Percentiles rank a stretch among this genome's conserved stretches.
Evolutionary conservation across 495 filamentous ascomycete genomes (phyloP).

Genomic region (Hypoxylon fragiforme): DNA sequence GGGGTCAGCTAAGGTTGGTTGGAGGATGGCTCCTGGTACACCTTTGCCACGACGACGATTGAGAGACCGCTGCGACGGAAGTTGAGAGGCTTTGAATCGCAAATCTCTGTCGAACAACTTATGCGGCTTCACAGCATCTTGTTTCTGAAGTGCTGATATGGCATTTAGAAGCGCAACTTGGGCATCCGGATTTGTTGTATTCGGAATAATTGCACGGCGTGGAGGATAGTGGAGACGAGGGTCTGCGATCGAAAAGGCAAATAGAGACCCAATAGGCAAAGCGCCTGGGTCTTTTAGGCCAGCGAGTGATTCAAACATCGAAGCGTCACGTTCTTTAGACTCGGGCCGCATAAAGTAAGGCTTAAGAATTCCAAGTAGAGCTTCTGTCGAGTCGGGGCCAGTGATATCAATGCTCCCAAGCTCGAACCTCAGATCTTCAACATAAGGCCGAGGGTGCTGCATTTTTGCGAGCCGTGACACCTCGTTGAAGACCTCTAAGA

Average conservation of each 20-base stretch:
- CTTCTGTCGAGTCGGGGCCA: slow-evolving; percentile 82
- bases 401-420: slow-evolving; percentile 91
- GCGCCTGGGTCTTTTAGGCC: slow-evolving; percentile 74
- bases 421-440: slow-evolving; percentile 93
- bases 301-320: slow-evolving; percentile 64
- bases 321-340: slow-evolving; percentile 49
- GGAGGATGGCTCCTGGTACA: slow-evolving; percentile 64
- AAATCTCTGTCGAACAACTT: slow-evolving; percentile 69
- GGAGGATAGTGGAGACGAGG: slow-evolving; percentile 80
- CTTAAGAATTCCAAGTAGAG: slow-evolving; percentile 70
- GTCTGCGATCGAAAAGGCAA: slow-evolving; percentile 75
- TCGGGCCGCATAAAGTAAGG: slow-evolving; percentile 47
- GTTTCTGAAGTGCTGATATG: slow-evolving; percentile 72
- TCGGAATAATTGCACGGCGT: slow-evolving; percentile 43
- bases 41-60: slow-evolving; percentile 78
- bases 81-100: slow-evolving; percentile 59
- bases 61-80: slow-evolving; percentile 83
- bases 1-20: slow-evolving; percentile 68
- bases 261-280: slow-evolving; percentile 71
- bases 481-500: slow-evolving; percentile 80
- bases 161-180: slow-evolving; percentile 49
- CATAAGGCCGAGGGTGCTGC: slow-evolving; percentile 69
- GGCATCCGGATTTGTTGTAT: slow-evolving; percentile 55
- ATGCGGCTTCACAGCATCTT: slow-evolving; percentile 56
- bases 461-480: slow-evolving; percentile 69